Conservation (phyloP, 83 land plant species). For the Isoetes engelmannii region DNA sequence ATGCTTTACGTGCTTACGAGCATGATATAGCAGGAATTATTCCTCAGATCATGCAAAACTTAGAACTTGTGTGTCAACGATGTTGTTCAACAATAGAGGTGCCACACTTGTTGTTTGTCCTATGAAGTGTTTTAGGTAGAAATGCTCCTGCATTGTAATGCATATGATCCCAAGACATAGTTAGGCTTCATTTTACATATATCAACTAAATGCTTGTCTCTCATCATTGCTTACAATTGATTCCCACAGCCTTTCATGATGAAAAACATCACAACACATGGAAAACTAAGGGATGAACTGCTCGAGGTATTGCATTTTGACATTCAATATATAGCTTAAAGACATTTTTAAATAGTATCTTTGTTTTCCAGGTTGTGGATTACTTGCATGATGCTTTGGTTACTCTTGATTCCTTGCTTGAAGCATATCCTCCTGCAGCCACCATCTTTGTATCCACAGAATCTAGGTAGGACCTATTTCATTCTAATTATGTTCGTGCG, state of each 20-base stretch:
- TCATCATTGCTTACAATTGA: too few species aligned
- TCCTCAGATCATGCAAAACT: slow-evolving; percentile 50
- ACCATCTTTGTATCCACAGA: slow-evolving; percentile 33
- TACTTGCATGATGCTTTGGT: slow-evolving; percentile 80
- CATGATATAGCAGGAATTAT: slow-evolving; percentile 29
- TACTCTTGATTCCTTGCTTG: slow-evolving; percentile 64
- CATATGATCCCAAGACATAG: too few species aligned
- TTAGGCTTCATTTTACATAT: too few species aligned
- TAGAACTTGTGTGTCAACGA: slow-evolving; percentile 70
- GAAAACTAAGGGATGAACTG: too few species aligned
- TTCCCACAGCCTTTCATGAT: too few species aligned
- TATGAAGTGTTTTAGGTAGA: too few species aligned
- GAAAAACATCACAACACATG: too few species aligned
- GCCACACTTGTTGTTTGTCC: too few species aligned
- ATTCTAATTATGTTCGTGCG: neutral
- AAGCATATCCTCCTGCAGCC: slow-evolving; percentile 69
- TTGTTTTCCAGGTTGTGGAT: slow-evolving; percentile 58
- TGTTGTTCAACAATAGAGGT: slow-evolving; percentile 51
- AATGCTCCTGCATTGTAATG: too few species aligned
- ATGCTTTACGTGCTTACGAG: slow-evolving; percentile 41
- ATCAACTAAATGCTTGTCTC: too few species aligned
- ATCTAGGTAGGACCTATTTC: neutral
- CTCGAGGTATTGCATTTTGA: too few species aligned
- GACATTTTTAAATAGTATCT: neutral
- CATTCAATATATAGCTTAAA: too few species aligned